These are phyloP conservation scores for Paramecium tetraurelia DNA, from an alignment of 73 alveolate genomes.

Conservation along the genomic window DNA sequence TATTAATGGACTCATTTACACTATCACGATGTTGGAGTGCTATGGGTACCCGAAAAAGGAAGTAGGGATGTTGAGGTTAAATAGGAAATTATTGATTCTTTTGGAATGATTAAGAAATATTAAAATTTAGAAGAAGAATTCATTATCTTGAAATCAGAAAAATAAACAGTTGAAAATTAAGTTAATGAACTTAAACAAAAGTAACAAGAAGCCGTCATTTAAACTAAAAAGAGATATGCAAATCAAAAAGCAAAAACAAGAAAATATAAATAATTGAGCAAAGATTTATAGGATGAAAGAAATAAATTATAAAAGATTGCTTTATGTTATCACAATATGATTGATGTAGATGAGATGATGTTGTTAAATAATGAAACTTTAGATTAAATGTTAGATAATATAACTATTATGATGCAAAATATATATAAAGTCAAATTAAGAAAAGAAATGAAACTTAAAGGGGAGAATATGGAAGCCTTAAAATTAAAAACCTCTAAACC, in stretches of 20 bases:
- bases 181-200: not conserved
- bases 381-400: not conserved
- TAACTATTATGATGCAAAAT: not conserved
- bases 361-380: not conserved
- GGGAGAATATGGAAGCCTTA: not conserved
- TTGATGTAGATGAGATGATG: constrained; percentile 1
- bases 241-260: not conserved
- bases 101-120: not conserved
- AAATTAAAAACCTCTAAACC: not conserved
- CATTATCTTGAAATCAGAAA: not conserved
- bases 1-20: constrained; percentile 35
- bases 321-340: not conserved
- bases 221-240: constrained; percentile 4
- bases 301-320: not conserved
- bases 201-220: not conserved
- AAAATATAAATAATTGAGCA: constrained; percentile 20
- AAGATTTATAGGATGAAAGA: constrained; percentile 3
- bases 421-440: not conserved
- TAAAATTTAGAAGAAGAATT: not conserved
- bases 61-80: not conserved
- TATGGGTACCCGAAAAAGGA: constrained; percentile 47
- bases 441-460: not conserved
- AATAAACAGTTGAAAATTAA: not conserved
- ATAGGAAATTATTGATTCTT: not conserved
- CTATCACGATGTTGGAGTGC: not conserved